Base-by-base conservation (phyloP, 140 eudicot genomes). In the Anethum foeniculum region DNA sequence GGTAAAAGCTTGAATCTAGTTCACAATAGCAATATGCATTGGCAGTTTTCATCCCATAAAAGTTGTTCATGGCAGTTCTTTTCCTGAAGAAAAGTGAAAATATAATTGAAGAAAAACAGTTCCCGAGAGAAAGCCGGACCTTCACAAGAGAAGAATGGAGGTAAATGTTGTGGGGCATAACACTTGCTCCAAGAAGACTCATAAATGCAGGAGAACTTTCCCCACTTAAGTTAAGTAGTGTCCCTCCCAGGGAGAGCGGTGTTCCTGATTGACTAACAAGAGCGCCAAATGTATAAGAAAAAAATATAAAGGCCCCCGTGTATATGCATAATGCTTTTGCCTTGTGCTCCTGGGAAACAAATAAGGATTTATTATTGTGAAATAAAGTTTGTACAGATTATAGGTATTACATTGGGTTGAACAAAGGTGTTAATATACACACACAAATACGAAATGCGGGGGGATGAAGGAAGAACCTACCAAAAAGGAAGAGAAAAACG, bases 141-240 rank as follows among this genome's bases (percentile, higher is more conserved):
- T 92, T 94, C 65, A 89, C 95, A 79, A 94, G 80, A 83, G 98
- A 89, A 52, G 98, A 94, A 85, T 94, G 97, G 67, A 94, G 97
- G 86, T 89, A 94, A 78, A 94, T 89, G 75, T 92, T 92, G 88
- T 94, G 98, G 85, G 98, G 98, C 97, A 92, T 89, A n/a, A 94
- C 88, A 85, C 87, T 92, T 77, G 98, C 91, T 83, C 98, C 98
- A 67, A 94, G 97, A 77, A 94, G 93, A 88, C 95, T 82, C 88
- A 92, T 89, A 78, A 92, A 78, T 5, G 88, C 90, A 67, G 87
- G 86, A 48, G 87, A 91, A 77, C 87, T 94, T 85, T 92, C 98
- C 71, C 93, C 96, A 44, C 88, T 88, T 72, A 92, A 84, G 77
- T 82, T 86, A 28, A 76, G 76, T 82, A 84, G 82, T 83, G 80